phyloP scores from a whole-genome alignment of 805 yeast genomes.

The Komagataella ulmi region DNA sequence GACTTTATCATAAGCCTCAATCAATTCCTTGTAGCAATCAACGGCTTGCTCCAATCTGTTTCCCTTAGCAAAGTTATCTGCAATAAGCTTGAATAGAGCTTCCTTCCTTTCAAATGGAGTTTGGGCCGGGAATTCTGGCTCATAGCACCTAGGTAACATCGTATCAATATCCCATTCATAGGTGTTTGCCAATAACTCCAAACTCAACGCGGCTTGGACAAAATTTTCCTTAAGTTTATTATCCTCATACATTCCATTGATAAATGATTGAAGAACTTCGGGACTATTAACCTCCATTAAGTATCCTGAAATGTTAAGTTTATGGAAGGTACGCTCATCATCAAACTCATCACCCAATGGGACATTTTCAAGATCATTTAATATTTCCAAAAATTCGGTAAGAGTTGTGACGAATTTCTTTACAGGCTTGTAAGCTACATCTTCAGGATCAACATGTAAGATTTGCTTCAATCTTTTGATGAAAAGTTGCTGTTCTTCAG shows the following conservation, averaged over 20 bases:
- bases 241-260: constrained; percentile 59
- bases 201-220: constrained; percentile 74
- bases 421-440: constrained; percentile 41
- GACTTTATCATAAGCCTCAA: constrained; percentile 57
- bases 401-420: constrained; percentile 38
- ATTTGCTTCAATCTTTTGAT: constrained; percentile 33
- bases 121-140: constrained; percentile 71
- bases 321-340: constrained; percentile 75
- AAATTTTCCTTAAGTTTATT: constrained; percentile 46
- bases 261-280: constrained; percentile 67
- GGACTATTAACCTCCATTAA: constrained; percentile 69
- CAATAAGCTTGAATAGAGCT: constrained; percentile 53
- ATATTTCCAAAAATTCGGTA: constrained; percentile 46
- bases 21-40: constrained; percentile 62
- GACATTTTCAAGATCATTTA: constrained; percentile 56
- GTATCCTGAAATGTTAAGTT: constrained; percentile 62
- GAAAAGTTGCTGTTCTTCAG: constrained; percentile 39
- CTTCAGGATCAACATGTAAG: constrained; percentile 46
- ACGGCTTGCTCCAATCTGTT: constrained; percentile 70
- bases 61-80: constrained; percentile 56
- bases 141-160: constrained; percentile 37
- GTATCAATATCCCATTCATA: constrained; percentile 59
- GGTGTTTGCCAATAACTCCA: constrained; percentile 66
- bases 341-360: constrained; percentile 78
- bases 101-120: constrained; percentile 74